Percentiles rank a stretch among this genome's conserved stretches.
Evolutionary conservation across 2,329 filamentous ascomycete genomes (phyloP).

Genomic region (Geoglossum cookeanum): DNA sequence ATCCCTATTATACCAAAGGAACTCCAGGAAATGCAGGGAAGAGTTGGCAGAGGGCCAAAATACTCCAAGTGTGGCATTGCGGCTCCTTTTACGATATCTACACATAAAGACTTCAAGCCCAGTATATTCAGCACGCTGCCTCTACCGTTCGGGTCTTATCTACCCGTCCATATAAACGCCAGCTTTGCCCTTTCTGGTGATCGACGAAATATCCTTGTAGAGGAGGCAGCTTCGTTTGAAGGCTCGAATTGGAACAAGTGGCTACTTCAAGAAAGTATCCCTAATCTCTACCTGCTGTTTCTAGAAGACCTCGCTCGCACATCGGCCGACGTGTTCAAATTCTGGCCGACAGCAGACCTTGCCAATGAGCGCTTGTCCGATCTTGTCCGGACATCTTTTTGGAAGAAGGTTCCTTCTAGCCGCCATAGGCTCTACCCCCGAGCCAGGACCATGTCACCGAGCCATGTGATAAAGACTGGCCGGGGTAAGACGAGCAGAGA

Average conservation of each 20-base stretch:
- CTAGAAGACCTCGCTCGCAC: constrained; percentile 8
- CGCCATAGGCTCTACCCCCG: constrained; percentile 10
- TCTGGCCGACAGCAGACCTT: constrained; percentile 11
- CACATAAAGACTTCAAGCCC: constrained; percentile 10
- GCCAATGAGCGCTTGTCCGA: constrained; percentile 6
- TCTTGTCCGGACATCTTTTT: constrained; percentile 10
- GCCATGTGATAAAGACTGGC: not conserved
- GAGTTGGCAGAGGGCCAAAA: not conserved
- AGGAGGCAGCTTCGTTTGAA: constrained; percentile 6
- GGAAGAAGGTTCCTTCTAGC: constrained; percentile 10
- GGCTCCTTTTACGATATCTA: not conserved
- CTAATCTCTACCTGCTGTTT: constrained; percentile 13
- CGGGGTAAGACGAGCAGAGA: not conserved
- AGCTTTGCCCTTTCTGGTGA: constrained; percentile 17
- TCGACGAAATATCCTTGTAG: constrained; percentile 11
- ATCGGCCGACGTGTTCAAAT: constrained; percentile 7
- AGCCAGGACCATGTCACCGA: not conserved
- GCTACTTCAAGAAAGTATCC: constrained; percentile 11
- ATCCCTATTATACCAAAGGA: not conserved
- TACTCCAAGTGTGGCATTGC: not conserved
- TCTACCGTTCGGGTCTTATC: constrained; percentile 8
- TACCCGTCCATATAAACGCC: constrained; percentile 16
- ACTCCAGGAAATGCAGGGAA: not conserved
- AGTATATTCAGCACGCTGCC: constrained; percentile 8
- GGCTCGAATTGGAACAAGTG: constrained; percentile 13